A percentile compares a stretch with the other conserved stretches of the same genome.
phyloP scores from a whole-genome alignment of 208 protist genomes.

The Strigomonas culicis region DNA sequence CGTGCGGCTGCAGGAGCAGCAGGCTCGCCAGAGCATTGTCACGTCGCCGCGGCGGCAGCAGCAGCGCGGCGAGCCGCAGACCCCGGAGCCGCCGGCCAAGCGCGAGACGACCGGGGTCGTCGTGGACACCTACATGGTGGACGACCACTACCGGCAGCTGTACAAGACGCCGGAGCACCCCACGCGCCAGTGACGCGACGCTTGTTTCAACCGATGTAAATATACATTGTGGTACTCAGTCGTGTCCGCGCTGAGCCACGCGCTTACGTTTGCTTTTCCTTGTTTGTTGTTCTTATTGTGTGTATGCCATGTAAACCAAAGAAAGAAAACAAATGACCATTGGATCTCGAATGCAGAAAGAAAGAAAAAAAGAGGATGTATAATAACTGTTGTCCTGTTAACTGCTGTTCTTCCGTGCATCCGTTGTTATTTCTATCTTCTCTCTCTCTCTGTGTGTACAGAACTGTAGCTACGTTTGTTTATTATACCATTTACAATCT shows the following conservation, averaged over 20 bases:
- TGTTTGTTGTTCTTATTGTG: slow-evolving; percentile 3
- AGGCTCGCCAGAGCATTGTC: background rate
- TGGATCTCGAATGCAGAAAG: background rate
- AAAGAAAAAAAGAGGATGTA: slow-evolving; percentile 5
- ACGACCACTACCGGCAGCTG: slow-evolving; percentile 7
- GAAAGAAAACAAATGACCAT: background rate
- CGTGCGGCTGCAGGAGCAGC: background rate
- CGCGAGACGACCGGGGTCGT: slow-evolving; percentile 5
- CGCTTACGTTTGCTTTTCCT: background rate
- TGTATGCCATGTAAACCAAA: background rate
- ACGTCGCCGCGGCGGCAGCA: background rate
- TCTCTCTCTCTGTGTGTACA: slow-evolving; percentile 16
- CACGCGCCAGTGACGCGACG: background rate
- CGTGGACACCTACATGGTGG: slow-evolving; percentile 26
- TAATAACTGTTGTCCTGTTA: too few species aligned
- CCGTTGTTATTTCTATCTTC: background rate
- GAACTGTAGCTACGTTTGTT: slow-evolving; percentile 18
- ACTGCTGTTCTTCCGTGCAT: background rate
- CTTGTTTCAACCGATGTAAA: too few species aligned
- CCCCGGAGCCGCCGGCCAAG: background rate
- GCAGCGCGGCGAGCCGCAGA: background rate
- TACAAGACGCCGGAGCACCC: slow-evolving; percentile 7
- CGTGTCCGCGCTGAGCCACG: too few species aligned
- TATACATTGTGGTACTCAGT: too few species aligned
- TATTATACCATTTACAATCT: slow-evolving; percentile 3